phyloP scores from a whole-genome alignment of 1,284 basidiomycete genomes.

The Moniliella sp. region DNA sequence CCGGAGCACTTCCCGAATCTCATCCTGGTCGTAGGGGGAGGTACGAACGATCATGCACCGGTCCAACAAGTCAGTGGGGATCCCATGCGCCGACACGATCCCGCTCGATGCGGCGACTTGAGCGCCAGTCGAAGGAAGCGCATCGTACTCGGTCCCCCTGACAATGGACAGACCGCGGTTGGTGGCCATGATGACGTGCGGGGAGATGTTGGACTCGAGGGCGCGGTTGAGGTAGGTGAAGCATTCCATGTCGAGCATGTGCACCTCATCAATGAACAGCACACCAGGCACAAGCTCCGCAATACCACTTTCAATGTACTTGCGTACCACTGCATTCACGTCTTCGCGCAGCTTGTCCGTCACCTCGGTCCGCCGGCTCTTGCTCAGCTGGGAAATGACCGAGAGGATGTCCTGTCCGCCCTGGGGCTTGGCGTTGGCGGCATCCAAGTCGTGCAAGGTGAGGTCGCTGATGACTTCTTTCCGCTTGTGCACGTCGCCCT shows the following conservation, averaged over 20 bases:
- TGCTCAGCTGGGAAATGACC: constrained; percentile 89
- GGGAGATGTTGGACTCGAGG: constrained; percentile 82
- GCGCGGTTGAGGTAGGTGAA: constrained; percentile 94
- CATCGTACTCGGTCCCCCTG: constrained; percentile 50
- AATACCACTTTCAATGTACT: constrained; percentile 91
- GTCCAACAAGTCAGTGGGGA: constrained; percentile 81
- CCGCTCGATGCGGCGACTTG: too few species aligned
- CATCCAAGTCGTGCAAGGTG: constrained; percentile 82
- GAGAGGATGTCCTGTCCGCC: constrained; percentile 94
- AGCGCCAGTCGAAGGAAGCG: constrained; percentile 8
- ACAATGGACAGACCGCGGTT: constrained; percentile 80
- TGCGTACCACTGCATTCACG: constrained; percentile 93
- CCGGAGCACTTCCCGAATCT: constrained; percentile 68
- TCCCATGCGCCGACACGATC: constrained; percentile 71
- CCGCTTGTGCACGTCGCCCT: constrained; percentile 89
- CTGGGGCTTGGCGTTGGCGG: constrained; percentile 82
- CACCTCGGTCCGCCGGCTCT: constrained; percentile 77
- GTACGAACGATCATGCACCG: constrained; percentile 93
- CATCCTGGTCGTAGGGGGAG: constrained; percentile 56
- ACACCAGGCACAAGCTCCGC: constrained; percentile 93
- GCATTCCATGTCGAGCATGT: constrained; percentile 98
- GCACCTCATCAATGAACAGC: constrained; percentile 95
- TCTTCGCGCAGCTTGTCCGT: constrained; percentile 86
- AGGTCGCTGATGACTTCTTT: constrained; percentile 96
- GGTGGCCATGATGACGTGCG: constrained; percentile 85